Base-by-base conservation (phyloP, 1,139 yeast species). In the Candida albicans region DNA sequence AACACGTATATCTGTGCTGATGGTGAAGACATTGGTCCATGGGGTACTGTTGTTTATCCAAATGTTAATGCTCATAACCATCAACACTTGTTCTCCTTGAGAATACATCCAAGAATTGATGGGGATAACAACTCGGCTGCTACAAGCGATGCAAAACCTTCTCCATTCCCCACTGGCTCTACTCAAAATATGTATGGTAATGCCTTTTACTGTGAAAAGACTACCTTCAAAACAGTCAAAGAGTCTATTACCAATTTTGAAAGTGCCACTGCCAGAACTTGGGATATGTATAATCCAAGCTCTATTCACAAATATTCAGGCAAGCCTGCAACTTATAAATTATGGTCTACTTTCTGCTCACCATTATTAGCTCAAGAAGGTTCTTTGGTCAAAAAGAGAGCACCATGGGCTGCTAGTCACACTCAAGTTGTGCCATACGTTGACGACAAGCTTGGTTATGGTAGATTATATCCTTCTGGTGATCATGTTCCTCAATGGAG, bases 1-100 rank as follows among this genome's bases (percentile, higher is more conserved):
- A 84, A 85, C 75, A 85, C 91, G 35, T 82, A 72, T 57, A 65
- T 78, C 45, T 70, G 83, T 55, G 80, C 71, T 46, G 84, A 81
- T 44, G 84, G 73, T 55, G 91, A 84, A 65, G 79, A 73, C 41
- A 61, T 76, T 53, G 86, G 84, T 27, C 86, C 86, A 54, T 86
- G 87, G 84, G 95, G 95, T 47, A 84, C 93, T 33, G 73, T 76
- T 52, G 93, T 86, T 39, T 85, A 85, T 64, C 95, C 95, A 47
- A 79, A 81, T 51, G 89, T 84, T 42, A 84, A 84, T 60, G 95
- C 95, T 37, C 93, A 86, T 68, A 84, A 86, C 65, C 95, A 86
- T 65, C 95, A 86, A 72, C 95, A 86, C 67, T 70, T 86, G 69
- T 86, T 86, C 67, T 79, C 88, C n/a, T 73, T 86, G 54, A 79